phyloP scores from a whole-genome alignment of 2,329 filamentous ascomycete species.

The Ascochyta rabiei region DNA sequence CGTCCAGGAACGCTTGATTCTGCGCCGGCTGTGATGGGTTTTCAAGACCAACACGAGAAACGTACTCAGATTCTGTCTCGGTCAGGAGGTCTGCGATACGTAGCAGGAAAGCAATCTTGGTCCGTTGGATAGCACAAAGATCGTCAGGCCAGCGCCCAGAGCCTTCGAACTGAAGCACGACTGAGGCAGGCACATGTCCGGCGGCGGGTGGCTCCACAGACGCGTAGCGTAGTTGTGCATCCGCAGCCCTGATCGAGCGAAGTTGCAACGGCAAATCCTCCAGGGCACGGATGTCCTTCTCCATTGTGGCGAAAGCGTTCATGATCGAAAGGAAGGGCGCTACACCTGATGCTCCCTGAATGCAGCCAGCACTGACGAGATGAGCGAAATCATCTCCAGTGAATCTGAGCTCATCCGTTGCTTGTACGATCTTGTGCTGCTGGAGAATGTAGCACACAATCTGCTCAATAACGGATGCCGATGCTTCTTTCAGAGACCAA shows the following conservation, averaged over 20 bases:
- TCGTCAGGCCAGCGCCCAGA: constrained; percentile 95
- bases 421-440: constrained; percentile 68
- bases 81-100: constrained; percentile 76
- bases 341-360: constrained; percentile 46
- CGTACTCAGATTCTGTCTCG: constrained; percentile 64
- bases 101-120: constrained; percentile 85
- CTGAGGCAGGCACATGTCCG: constrained; percentile 66
- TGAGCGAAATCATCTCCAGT: constrained; percentile 54
- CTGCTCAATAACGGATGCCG: constrained; percentile 74
- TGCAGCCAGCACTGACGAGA: constrained; percentile 48
- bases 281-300: constrained; percentile 76
- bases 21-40: constrained; percentile 70
- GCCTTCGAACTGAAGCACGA: constrained; percentile 89
- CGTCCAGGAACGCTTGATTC: constrained; percentile 83
- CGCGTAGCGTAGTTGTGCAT: constrained; percentile 74
- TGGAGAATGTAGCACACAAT: constrained; percentile 75
- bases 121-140: constrained; percentile 85
- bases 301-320: constrained; percentile 73
- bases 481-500: constrained; percentile 69
- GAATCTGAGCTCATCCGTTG: constrained; percentile 57
- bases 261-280: constrained; percentile 88
- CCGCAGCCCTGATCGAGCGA: constrained; percentile 76
- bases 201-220: constrained; percentile 64
- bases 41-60: constrained; percentile 78
- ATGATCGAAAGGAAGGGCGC: constrained; percentile 71